Base-by-base conservation (phyloP, 148 eudicot genomes). In the Diospyros lotus region DNA sequence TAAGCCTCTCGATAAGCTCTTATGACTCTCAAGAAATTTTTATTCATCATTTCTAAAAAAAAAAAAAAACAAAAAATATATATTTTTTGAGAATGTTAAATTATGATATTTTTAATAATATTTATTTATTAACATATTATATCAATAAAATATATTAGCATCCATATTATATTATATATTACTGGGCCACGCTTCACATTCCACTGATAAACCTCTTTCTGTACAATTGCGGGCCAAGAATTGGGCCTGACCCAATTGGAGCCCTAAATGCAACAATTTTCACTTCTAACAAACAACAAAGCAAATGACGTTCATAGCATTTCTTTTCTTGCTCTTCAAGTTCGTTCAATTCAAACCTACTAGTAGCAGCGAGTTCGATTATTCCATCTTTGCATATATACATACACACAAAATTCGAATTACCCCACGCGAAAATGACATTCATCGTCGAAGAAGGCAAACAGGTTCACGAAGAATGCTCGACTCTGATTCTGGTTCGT, bases 401-500 rank as follows among this genome's bases (percentile, higher is more conserved):
- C n/a, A n/a, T n/a, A n/a, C n/a, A 28, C 28, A 28, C 28, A 28
- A 28, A 28, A 28, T 28, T 28, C 28, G 28, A 28, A 28, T 28
- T 28, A 28, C 28, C 28, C 28, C 0, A 40, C 4, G 7, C 42
- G 45, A 73, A 40, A 70, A 93, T 93, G 98, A 93, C 89, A 62
- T 87, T 91, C 58, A 75, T 80, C 10, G 65, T 75, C 13, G 98
- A 89, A 85, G 87, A 87, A 69, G 94, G 89, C 69, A 89, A 86
- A 78, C 80, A 82, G 13, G 13, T 73, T 9, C 63, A 80, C 73
- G 59, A 68, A 7, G 84, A 84, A 45, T 87, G 90, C 78, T 82
- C 92, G 18, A 91, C 92, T 46, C 81, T 93, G 64, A 61, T 93
- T 44, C 89, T 93, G 86, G 96, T 91, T 56, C 53, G 80, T 74